Conservation (phyloP, 495 filamentous ascomycete species). For the Hypomontagnella submonticulosa region DNA sequence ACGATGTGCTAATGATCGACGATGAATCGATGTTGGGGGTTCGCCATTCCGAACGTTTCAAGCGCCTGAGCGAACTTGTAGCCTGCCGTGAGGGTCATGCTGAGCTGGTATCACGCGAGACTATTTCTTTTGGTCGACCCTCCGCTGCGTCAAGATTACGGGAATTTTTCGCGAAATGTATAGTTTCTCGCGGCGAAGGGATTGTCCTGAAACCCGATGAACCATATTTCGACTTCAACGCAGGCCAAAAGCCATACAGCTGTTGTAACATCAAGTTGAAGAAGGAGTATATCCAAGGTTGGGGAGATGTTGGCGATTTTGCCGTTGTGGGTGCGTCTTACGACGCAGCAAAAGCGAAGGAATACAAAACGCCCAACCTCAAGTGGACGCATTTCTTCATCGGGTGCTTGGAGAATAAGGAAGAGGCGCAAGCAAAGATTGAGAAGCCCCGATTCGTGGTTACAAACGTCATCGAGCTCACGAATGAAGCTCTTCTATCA, state of each 20-base stretch:
- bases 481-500: conserved; percentile 46
- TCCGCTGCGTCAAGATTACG: conserved; percentile 63
- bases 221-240: conserved; percentile 74
- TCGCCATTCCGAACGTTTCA: conserved; percentile 69
- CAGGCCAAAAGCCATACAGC: conserved; percentile 47
- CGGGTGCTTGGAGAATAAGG: conserved; percentile 79
- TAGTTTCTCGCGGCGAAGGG: conserved; percentile 75
- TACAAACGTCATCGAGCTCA: conserved; percentile 63
- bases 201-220: conserved; percentile 84
- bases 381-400: conserved; percentile 83
- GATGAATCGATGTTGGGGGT: conserved; percentile 69
- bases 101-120: conserved; percentile 67
- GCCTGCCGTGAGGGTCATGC: conserved; percentile 66
- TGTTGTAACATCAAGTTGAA: conserved; percentile 84
- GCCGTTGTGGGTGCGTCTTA: conserved; percentile 78
- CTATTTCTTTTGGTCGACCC: conserved; percentile 68
- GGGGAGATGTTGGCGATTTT: conserved; percentile 86
- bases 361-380: conserved; percentile 58
- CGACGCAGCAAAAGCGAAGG: conserved; percentile 66
- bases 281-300: conserved; percentile 84
- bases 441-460: conserved; percentile 71
- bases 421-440: conserved; percentile 63
- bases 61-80: conserved; percentile 68
- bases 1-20: conserved; percentile 79
- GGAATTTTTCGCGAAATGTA: conserved; percentile 71